A percentile compares a stretch with the other conserved stretches of the same genome.
phyloP scores from a whole-genome alignment of 2,329 filamentous ascomycete species.

The Phoma herbarum region DNA sequence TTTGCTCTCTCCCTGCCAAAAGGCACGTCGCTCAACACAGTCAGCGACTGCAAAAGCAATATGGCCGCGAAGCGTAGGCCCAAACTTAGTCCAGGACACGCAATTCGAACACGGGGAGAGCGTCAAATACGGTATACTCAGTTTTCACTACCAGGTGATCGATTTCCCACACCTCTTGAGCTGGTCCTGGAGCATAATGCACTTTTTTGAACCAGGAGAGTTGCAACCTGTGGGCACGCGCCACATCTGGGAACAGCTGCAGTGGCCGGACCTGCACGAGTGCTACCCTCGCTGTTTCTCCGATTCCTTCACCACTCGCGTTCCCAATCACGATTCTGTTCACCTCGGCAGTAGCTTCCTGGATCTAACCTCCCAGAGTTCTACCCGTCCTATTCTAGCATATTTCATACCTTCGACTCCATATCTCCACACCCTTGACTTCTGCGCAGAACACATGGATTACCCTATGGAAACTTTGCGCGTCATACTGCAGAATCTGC shows the following conservation, averaged over 20 bases:
- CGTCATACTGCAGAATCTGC: neutral
- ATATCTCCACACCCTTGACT: neutral
- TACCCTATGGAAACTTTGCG: neutral
- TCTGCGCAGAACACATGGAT: neutral
- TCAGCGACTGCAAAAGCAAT: neutral
- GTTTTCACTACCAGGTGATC: too few species aligned
- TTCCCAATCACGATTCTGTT: neutral
- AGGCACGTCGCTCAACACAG: neutral
- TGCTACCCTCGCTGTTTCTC: neutral
- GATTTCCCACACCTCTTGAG: too few species aligned
- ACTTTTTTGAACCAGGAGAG: neutral
- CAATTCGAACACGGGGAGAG: too few species aligned
- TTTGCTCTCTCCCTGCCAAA: neutral
- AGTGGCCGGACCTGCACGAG: neutral
- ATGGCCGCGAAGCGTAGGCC: neutral
- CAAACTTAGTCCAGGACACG: neutral
- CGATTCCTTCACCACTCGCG: neutral
- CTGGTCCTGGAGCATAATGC: neutral
- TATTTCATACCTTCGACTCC: neutral
- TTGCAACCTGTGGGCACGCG: neutral
- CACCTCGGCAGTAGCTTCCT: neutral
- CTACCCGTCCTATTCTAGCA: neutral
- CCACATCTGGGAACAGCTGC: neutral
- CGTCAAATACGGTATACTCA: too few species aligned
- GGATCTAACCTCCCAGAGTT: too few species aligned